Evolutionary conservation across 495 filamentous ascomycete species (phyloP), one percentile per base, ranked within the genome.

Genomic region (Tuber melanosporum): DNA sequence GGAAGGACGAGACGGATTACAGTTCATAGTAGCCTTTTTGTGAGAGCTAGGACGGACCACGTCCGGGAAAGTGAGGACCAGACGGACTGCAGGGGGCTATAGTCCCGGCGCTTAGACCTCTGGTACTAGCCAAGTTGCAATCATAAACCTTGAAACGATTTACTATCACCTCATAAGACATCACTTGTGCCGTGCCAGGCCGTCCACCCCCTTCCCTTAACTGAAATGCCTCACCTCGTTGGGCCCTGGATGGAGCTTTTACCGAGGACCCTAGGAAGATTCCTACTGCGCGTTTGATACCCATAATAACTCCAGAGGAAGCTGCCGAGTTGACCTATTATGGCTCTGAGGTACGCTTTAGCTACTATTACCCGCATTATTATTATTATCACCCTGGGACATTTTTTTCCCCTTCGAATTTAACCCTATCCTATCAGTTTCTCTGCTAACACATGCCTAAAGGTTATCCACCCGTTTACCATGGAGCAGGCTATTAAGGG

Each of bases 401-500:
- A 15, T 46, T 17, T 46, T 46, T 49, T 49, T 22, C 26, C 36
- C 15, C 14, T 36, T 36, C 57, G 57, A 14, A 66, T 36, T 15
- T 17, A 17, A 26, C 26, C 4, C 26, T 36, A 36, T 36, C 12
- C 7, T 66, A 36, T 66, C 12, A 2, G 32, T 36, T 62, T 32
- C 57, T 17, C 9, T 22, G 44, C 20, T 66, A 20, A 57, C 45
- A 44, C 41, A 32, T 26, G 39, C 9, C 26, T 8, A 4, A 71
- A 96, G 84, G 95, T 99, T 79, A 98, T 99, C 79, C 95, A 99
- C 82, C 95, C 95, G 72, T 91, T 97, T 82, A 99, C 95, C 74
- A 98, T 99, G 93, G 94, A 99, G 85, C 95, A 98, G 84, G 95
- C 95, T 72, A 97, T 98, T 84, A 92, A 91, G 72, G 94, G 94